Conservation (phyloP, 371 early-diverging fungal species). For the Rhizomucor pusillus region DNA sequence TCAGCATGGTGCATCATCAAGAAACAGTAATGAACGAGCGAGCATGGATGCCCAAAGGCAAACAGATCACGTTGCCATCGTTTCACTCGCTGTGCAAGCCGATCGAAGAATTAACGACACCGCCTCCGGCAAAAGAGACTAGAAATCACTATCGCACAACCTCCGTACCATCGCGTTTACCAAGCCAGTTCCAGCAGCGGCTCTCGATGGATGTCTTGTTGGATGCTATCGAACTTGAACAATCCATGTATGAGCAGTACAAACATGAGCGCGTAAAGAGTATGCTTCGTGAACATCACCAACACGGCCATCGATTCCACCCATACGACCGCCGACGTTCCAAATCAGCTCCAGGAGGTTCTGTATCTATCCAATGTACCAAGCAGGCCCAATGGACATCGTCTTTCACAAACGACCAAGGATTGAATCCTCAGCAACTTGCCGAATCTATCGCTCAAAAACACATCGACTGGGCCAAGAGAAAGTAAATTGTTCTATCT, state of each 20-base stretch:
- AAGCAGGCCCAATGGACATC: constrained; percentile 13
- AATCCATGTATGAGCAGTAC: constrained; percentile 40
- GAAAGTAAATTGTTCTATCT: constrained; percentile 24
- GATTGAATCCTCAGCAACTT: constrained; percentile 20
- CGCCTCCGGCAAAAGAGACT: constrained; percentile 5
- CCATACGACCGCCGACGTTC: constrained; percentile 26
- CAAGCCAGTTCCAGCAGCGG: constrained; percentile 27
- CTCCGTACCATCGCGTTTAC: constrained; percentile 34
- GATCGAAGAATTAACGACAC: constrained; percentile 5
- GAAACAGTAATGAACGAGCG: neutral
- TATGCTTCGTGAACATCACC: constrained; percentile 14
- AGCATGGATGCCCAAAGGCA: constrained; percentile 17
- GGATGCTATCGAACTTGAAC: constrained; percentile 49
- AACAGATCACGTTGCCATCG: constrained; percentile 18
- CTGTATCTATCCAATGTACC: constrained; percentile 7
- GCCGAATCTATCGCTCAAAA: constrained; percentile 33
- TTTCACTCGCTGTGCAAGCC: constrained; percentile 14
- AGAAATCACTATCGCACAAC: constrained; percentile 32
- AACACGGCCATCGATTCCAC: constrained; percentile 4
- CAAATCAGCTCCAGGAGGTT: constrained; percentile 43
- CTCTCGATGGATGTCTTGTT: constrained; percentile 36
- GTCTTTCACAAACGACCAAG: neutral
- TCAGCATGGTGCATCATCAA: constrained; percentile 5
- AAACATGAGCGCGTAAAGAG: constrained; percentile 35
- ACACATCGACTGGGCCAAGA: constrained; percentile 42